Evolutionary conservation across 2,329 filamentous ascomycete genomes (phyloP), one percentile per base, ranked within the genome.

Genomic region (Tolypocladium ovalisporum): DNA sequence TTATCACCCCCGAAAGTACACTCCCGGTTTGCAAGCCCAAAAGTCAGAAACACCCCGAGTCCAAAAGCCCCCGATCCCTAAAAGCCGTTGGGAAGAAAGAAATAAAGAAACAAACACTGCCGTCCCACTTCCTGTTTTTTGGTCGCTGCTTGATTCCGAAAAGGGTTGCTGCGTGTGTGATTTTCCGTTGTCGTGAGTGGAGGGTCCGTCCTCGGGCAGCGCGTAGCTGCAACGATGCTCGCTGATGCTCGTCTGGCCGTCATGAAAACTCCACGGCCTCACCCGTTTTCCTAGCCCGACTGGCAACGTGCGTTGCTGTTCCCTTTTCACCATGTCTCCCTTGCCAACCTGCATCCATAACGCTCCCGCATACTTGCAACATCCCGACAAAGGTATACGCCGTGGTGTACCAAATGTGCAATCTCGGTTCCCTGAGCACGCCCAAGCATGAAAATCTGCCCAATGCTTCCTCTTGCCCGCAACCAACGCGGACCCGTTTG

Each of bases 321-420:
- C 29, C 17, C 34, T 47, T 34, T 32, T 19, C 32, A 35, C 29
- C 54, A 29, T 51, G 17, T 51, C 27, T 34, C 27, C 47, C 9
- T 3, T 27, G 9, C 44, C 47, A 29, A 51, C 29, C 47, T 19
- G 29, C 29, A 34, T n/a, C 29, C 47, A n/a, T 32, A 34, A 15
- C 47, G 6, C 24, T 15, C 54, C 22, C 54, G 19, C 44, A 55
- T 37, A 22, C n/a, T 24, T 34, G 47, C 29, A 51, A 56, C 44
- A 40, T 55, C 56, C 56, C 58, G 56, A 61, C 60, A 59, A 47
- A 40, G 58, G 60, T 55, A 59, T 58, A 62, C 61, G 60, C 62
- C 61, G 52, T 56, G 52, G 51, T 56, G 58, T 56, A 47, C 58
- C 40, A 52, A 60, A 59, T 58, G 61, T 58, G 59, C 60, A 58